Base-by-base conservation (phyloP, 1,139 yeast species). In the Pneumocystis carinii region DNA sequence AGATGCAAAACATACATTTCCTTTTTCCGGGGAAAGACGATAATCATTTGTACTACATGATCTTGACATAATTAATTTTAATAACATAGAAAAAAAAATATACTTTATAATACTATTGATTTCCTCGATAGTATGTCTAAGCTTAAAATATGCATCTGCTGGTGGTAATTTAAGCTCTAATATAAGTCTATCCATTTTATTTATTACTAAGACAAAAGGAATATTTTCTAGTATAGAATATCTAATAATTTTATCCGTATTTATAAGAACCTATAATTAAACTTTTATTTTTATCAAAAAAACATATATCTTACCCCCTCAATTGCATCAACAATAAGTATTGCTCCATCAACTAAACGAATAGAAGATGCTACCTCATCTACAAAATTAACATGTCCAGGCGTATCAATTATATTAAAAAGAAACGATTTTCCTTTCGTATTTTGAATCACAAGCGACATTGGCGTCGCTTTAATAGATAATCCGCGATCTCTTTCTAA, bases 351-450 rank as follows among this genome's bases (percentile, higher is more conserved):
- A 0, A 81, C 81, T 1, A 83, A 77, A 38, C 82, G 73, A 27
- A 85, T 72, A 0, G 86, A 81, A 0, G 83, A 79, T 0, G 82
- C 78, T 2, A 83, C 76, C 69, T 92, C 97, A 70, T 88, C 96
- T 39, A 79, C 74, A 71, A 92, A 92, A 70, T 89, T 85, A 1
- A 82, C 80, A 73, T 92, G 97, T 0, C 99, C 99, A 0, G 99
- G 99, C 0, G 96, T 79, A 70, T 94, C 98, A 0, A 89, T 67
- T 2, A 90, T 68, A 69, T 86, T 88, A 37, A 85, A 70, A 0
- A 82, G 80, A 53, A 75, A 75, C 0, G 95, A 84, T 67, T 79
- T 82, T 1, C 80, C 83, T 27, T 76, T 77, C 36, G 81, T 67
- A 69, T 83, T 83, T 0, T 80, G 81, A n/a, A 86, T 72, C 12